Base-by-base conservation (phyloP, 345 rosid genomes). In the Eucalyptus viminalis region DNA sequence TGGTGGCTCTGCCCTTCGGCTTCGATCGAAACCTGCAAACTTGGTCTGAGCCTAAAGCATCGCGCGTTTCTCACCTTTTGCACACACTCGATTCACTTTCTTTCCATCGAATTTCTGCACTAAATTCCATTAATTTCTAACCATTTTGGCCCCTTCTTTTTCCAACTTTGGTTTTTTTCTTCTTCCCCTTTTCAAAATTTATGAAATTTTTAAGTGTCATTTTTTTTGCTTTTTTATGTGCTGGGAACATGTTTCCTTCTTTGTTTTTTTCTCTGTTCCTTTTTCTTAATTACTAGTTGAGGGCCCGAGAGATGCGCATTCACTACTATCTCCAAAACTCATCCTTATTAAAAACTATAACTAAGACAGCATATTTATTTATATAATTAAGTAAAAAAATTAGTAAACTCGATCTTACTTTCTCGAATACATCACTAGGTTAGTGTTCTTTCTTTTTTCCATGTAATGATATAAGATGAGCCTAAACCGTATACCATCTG, bases 311-410 rank as follows among this genome's bases (percentile, higher is more conserved):
- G 2, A 56, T 56, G 13, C 62, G 27, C 27, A 9, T 21, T 21
- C 62, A 9, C 62, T 27, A 53, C n/a, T 12, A 27, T 60, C 67
- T 6, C 67, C 1, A 12, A 60, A 60, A 60, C 29, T 27, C 67
- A 27, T 60, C 16, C 2, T 11, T 6, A 60, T 11, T 60, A 31
- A 12, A 25, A 60, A 60, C 69, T 6, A 12, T 27, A 60, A 27
- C 34, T 6, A 3, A 27, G n/a, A 5, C 67, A 27, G 69, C 8
- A 29, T 13, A 7, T 0, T 27, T 14, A 29, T 62, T 12, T 1
- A 27, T 60, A 60, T 27, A 60, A 60, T 60, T 27, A 60, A 27
- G 14, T 27, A 14, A 29, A 27, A 60, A 12, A 27, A 6, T 56
- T 6, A 13, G 34, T 12, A 60, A 27, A 6, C 13, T 62, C 4